Evolutionary conservation across 305 asterid genomes (phyloP), one percentile per base, ranked within the genome.

Genomic region (Fraxinus latifolia): DNA sequence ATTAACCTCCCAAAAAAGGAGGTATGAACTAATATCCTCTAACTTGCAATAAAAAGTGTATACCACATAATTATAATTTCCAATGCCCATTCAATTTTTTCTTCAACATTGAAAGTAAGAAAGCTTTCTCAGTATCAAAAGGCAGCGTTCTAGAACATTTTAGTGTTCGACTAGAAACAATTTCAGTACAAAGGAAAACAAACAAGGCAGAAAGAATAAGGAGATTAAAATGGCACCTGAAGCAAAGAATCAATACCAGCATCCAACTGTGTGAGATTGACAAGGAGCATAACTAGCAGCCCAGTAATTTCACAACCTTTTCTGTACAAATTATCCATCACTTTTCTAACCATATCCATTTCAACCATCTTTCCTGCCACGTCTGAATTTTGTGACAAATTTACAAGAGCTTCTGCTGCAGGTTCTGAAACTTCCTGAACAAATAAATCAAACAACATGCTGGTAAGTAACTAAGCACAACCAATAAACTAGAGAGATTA

Each of bases 371-470:
- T 86, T 86, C 70, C 90, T 25, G 96, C 95, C 70, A 95, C 84
- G 78, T 91, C 93, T 47, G 85, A 83, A 84, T 88, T 87, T 81
- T 89, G 98, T 0, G 99, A 96, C 87, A 96, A 82, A 92, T 96
- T 96, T 74, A 94, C 93, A 32, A 96, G 94, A 81, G 98, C 93
- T 89, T 91, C 93, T 81, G 94, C 98, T 3, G 96, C 98, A 76
- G 98, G 98, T 86, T 90, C 98, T 14, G 98, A 92, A 74, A 91
- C 94, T 84, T 93, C 99, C 98, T 96, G 91, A 85, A 88, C 73
- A 76, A 81, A 82, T 27, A 82, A 72, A 72, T 58, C 68, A 67
- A 58, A 44, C 76, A 42, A 83, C 58, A 83, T 37, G 42, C 55
- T 14, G 55, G 47, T 42, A 34, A 68, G 53, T 36, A 77, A 44